Percentiles rank a stretch among this genome's conserved stretches.
phyloP scores from a whole-genome alignment of 192 early-diverging fungal species.

The Coemansia sp. region DNA sequence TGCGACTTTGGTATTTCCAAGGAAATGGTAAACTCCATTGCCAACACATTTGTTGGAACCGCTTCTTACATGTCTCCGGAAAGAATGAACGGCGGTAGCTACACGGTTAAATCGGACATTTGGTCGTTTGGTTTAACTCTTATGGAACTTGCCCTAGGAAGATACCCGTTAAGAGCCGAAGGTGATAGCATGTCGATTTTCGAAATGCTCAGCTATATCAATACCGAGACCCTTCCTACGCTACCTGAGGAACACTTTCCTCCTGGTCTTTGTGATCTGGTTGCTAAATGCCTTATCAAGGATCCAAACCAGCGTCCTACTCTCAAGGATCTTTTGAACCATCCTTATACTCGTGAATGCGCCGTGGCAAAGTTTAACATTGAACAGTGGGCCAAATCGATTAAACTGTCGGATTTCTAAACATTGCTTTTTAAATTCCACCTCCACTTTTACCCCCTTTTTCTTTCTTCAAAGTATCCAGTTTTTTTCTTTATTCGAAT shows the following conservation, averaged over 20 bases:
- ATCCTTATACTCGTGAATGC: slow-evolving; percentile 58
- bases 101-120: slow-evolving; percentile 80
- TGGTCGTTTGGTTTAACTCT: slow-evolving; percentile 82
- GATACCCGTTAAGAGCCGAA: slow-evolving; percentile 73
- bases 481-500: neutral
- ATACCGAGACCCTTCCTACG: slow-evolving; percentile 81
- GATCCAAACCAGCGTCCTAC: slow-evolving; percentile 61
- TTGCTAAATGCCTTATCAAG: slow-evolving; percentile 57
- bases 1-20: slow-evolving; percentile 93
- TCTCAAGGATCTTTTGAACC: slow-evolving; percentile 67
- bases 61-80: slow-evolving; percentile 86
- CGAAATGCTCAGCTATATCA: slow-evolving; percentile 92
- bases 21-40: slow-evolving; percentile 80
- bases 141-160: slow-evolving; percentile 78
- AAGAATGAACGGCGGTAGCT: slow-evolving; percentile 75
- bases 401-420: slow-evolving; percentile 33
- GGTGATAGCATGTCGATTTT: slow-evolving; percentile 75
- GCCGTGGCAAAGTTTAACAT: slow-evolving; percentile 65
- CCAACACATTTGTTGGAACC: slow-evolving; percentile 85
- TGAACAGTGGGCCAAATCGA: slow-evolving; percentile 60
- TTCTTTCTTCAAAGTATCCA: neutral
- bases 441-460: neutral
- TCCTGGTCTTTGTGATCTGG: slow-evolving; percentile 73
- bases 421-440: neutral
- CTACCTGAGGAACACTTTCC: slow-evolving; percentile 78